phyloP scores from a whole-genome alignment of 768 basidiomycete species.

The Rhodosporidiobolus odoratus region DNA sequence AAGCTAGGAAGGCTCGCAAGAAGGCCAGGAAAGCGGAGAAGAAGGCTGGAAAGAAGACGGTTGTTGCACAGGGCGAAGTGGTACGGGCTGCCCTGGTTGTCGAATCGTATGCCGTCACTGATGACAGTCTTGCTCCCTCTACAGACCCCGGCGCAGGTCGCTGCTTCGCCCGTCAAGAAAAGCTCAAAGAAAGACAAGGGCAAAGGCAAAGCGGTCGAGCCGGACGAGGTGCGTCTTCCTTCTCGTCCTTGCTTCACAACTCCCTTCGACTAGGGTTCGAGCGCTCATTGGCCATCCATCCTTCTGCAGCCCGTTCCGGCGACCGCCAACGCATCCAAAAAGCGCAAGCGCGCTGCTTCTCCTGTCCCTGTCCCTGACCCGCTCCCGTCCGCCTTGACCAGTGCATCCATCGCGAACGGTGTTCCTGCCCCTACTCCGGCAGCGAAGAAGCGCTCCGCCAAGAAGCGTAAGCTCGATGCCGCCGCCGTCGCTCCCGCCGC shows the following conservation, averaged over 20 bases:
- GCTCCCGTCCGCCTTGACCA: not conserved
- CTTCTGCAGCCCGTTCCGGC: not conserved
- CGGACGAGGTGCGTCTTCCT: constrained; percentile 1
- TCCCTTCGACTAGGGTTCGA: not conserved
- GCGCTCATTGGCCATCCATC: not conserved
- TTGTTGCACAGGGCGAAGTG: no score
- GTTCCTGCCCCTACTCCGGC: not conserved
- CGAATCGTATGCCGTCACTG: no score
- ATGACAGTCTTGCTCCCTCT: no score
- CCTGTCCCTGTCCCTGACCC: not conserved
- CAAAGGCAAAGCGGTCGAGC: not conserved
- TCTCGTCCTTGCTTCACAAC: not conserved
- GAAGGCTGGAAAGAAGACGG: not conserved
- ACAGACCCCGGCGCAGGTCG: not conserved
- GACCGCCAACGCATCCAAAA: not conserved
- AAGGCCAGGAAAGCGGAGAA: constrained; percentile 11
- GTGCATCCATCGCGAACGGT: not conserved
- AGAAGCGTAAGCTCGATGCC: constrained; percentile 28
- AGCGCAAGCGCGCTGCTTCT: constrained; percentile 30
- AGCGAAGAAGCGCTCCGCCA: not conserved
- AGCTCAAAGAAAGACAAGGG: constrained; percentile 10
- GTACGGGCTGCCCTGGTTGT: no score
- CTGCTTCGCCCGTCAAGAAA: not conserved
- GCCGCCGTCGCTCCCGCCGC: not conserved
- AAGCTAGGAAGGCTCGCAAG: not conserved